Evolutionary conservation across 2,329 filamentous ascomycete genomes (phyloP), one percentile per base, ranked within the genome.

Genomic region (Parafenestella ontariensis): DNA sequence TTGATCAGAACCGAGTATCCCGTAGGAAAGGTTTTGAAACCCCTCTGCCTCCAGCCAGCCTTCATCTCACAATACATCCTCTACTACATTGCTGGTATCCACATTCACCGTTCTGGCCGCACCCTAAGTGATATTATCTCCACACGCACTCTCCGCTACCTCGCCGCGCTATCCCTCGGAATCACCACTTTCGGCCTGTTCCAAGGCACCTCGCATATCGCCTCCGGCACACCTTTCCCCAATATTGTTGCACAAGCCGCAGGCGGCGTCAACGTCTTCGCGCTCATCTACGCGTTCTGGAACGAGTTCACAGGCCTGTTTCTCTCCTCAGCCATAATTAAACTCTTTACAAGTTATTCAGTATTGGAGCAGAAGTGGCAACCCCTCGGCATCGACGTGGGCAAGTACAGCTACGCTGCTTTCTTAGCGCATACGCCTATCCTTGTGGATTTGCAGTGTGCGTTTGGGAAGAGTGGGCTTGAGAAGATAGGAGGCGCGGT

Each of bases 61-160:
- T 66, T 58, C 40, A 23, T 54, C 18, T 60, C 64, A 2, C 62
- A 67, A 21, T 64, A 65, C 18, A 17, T 61, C 3, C 17, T 58
- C 1, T 61, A 58, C 58, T 67, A 67, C 40, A 36, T 13, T 9
- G 34, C 49, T 11, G 62, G 62, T 18, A 44, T 64, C 34, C 54
- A 34, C 28, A 48, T 46, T 1, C 40, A 53, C 5, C 44, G 45
- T 9, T 17, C n/a, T 8, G 10, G 34, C 13, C 11, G 37, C 2
- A 23, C 44, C 11, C 41, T 59, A 3, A 5, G 36, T 42, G 5
- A 23, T 49, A 34, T 20, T 20, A 5, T 3, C 21, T 2, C 33
- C n/a, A n/a, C n/a, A n/a, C n/a, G 34, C 21, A 42, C 47, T 3
- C 34, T 39, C 11, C 4, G 9, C 11, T n/a, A 21, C 2, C 18